phyloP scores from a whole-genome alignment of 768 basidiomycete species.

The Trametes cingulata region DNA sequence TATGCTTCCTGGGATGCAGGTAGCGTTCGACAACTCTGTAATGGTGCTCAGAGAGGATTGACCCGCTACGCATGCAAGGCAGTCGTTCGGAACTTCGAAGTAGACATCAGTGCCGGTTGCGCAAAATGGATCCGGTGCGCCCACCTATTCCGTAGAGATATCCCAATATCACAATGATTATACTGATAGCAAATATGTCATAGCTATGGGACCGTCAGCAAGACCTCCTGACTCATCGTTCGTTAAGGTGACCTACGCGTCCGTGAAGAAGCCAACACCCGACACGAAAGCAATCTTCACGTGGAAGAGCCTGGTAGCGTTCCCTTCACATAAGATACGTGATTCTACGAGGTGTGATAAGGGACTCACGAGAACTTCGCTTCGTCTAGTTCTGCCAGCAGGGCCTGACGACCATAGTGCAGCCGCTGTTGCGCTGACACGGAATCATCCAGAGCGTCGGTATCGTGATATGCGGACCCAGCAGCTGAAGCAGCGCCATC shows the following conservation, averaged over 20 bases:
- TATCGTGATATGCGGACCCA: too few relatives aligned
- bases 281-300: slow-evolving; percentile 42
- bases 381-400: too few relatives aligned
- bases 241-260: slow-evolving; percentile 19
- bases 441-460: too few relatives aligned
- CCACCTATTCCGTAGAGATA: slow-evolving; percentile 40
- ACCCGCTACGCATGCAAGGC: slow-evolving; percentile 55
- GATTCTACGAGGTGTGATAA: too few relatives aligned
- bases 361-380: too few relatives aligned
- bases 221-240: too few relatives aligned
- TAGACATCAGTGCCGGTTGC: background rate
- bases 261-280: slow-evolving; percentile 32
- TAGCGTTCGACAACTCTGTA: background rate
- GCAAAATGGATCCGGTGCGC: background rate
- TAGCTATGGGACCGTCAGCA: too few relatives aligned
- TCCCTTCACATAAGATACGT: too few relatives aligned
- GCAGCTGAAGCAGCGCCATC: too few relatives aligned
- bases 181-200: slow-evolving; percentile 46
- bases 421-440: too few relatives aligned
- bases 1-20: background rate
- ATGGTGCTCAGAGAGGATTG: slow-evolving; percentile 25
- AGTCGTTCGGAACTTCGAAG: background rate
- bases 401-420: too few relatives aligned
- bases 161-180: slow-evolving; percentile 48
- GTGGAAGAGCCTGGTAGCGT: slow-evolving; percentile 44